A percentile compares a stretch with the other conserved stretches of the same genome.
Evolutionary conservation across 805 yeast species (phyloP).

Genomic region (Osmozyma mogii): DNA sequence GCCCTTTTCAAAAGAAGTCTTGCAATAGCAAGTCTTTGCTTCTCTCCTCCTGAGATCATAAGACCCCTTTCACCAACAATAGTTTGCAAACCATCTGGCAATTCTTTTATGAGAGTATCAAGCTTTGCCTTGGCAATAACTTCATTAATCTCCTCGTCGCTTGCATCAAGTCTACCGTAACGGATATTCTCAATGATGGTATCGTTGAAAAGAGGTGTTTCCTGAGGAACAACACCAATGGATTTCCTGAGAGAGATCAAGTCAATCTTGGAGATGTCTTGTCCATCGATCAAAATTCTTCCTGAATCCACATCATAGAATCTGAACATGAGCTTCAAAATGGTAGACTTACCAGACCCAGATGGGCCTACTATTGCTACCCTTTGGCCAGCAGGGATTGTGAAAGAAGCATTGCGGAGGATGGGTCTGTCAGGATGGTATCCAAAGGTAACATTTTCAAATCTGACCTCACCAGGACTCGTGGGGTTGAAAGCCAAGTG

Average conservation of each 20-base stretch:
- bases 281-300: constrained; percentile 77
- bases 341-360: constrained; percentile 92
- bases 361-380: constrained; percentile 96
- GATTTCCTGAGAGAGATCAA: constrained; percentile 64
- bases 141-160: constrained; percentile 58
- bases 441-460: constrained; percentile 90
- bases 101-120: constrained; percentile 48
- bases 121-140: constrained; percentile 69
- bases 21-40: constrained; percentile 91
- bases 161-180: constrained; percentile 72
- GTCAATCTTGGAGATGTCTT: constrained; percentile 69
- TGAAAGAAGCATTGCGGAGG: constrained; percentile 68
- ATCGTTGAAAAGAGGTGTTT: constrained; percentile 91
- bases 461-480: constrained; percentile 67
- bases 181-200: constrained; percentile 80
- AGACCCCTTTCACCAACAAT: constrained; percentile 96
- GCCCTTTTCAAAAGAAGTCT: constrained; percentile 79
- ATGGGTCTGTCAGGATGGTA: constrained; percentile 87
- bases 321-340: constrained; percentile 74
- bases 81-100: constrained; percentile 82
- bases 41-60: constrained; percentile 99
- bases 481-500: constrained; percentile 41
- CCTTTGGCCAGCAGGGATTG: constrained; percentile 83
- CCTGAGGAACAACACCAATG: constrained; percentile 95
- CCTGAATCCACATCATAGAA: constrained; percentile 83